A percentile compares a stretch with the other conserved stretches of the same genome.
These are phyloP conservation scores for Gossypium davidsonii DNA, from an alignment of 441 rosid species.

Conservation along the genomic window DNA sequence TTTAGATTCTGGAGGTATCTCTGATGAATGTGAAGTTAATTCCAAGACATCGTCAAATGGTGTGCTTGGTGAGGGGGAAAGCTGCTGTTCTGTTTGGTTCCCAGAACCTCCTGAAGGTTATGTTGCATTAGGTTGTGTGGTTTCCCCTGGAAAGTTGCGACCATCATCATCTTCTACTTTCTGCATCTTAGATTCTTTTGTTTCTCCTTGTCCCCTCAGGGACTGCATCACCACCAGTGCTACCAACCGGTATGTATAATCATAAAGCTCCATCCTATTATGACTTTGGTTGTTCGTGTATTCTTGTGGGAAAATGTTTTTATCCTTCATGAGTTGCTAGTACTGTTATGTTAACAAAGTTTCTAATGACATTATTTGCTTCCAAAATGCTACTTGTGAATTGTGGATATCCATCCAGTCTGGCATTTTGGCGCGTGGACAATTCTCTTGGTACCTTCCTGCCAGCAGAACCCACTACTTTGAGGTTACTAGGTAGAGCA, in stretches of 20 bases:
- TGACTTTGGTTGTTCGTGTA: not conserved
- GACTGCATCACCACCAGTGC: constrained; percentile 71
- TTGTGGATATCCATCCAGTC: constrained; percentile 56
- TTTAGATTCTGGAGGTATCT: constrained; percentile 32
- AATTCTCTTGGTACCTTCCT: constrained; percentile 84
- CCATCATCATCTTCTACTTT: constrained; percentile 71
- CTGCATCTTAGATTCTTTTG: constrained; percentile 72
- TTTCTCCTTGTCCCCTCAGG: constrained; percentile 82
- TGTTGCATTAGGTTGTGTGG: constrained; percentile 86
- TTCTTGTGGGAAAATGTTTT: not conserved
- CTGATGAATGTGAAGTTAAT: constrained; percentile 27
- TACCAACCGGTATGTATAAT: constrained; percentile 46
- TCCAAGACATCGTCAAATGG: constrained; percentile 19
- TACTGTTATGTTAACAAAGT: not conserved
- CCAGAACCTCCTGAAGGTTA: constrained; percentile 93
- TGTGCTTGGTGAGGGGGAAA: constrained; percentile 24
- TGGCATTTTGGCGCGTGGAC: constrained; percentile 91
- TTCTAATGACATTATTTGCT: not conserved
- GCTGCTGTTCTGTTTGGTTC: constrained; percentile 74
- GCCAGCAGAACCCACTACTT: constrained; percentile 61
- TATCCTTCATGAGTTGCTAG: not conserved
- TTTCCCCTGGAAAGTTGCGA: constrained; percentile 53
- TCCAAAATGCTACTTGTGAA: not conserved
- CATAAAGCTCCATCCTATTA: constrained; percentile 13
- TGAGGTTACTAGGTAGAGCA: constrained; percentile 49